These are phyloP conservation scores for Phaffia australis DNA, from an alignment of 768 basidiomycete species.

Conservation along the genomic window DNA sequence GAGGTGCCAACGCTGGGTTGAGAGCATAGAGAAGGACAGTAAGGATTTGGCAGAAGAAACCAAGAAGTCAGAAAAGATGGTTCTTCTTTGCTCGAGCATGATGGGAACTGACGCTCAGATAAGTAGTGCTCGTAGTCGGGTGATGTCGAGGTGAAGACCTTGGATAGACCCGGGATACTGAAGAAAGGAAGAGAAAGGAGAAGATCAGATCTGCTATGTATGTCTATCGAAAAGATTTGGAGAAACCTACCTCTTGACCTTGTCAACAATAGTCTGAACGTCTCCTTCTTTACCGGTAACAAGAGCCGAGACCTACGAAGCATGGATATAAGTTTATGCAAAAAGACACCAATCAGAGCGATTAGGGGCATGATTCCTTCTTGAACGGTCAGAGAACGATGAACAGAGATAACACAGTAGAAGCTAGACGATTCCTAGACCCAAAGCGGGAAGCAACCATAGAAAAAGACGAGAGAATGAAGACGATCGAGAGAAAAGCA, in stretches of 20 bases:
- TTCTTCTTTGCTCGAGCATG: not conserved
- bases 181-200: not conserved
- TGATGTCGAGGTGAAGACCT: slow-evolving; percentile 48
- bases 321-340: too few species aligned
- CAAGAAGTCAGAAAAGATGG: not conserved
- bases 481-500: not conserved
- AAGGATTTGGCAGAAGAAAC: not conserved
- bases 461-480: not conserved
- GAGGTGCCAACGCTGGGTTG: slow-evolving; percentile 53
- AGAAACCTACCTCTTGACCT: slow-evolving; percentile 61
- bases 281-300: slow-evolving; percentile 40
- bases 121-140: slow-evolving; percentile 57
- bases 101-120: slow-evolving; percentile 46
- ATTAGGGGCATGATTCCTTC: too few species aligned
- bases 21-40: not conserved
- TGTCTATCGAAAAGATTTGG: slow-evolving; percentile 1
- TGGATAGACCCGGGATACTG: slow-evolving; percentile 37
- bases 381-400: too few species aligned
- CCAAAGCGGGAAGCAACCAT: not conserved
- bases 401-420: too few species aligned
- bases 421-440: too few species aligned
- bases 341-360: too few species aligned
- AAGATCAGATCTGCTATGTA: not conserved
- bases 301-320: slow-evolving; percentile 41
- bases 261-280: slow-evolving; percentile 54